phyloP scores from a whole-genome alignment of 805 yeast genomes.

The Metschnikowia santaceciliae region DNA sequence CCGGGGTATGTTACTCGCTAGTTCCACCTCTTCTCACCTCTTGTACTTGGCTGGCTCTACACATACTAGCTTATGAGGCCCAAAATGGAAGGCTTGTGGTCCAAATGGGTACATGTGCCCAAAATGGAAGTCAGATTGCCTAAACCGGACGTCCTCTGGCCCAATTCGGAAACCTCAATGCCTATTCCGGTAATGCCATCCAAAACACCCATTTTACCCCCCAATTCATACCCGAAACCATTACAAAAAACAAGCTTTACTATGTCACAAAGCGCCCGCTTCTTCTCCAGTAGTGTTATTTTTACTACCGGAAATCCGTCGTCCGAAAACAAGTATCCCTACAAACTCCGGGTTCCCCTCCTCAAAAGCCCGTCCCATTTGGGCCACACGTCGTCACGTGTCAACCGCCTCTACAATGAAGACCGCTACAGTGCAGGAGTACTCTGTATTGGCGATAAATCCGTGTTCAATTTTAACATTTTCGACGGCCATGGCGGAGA shows the following conservation, averaged over 20 bases:
- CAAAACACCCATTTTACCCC: too few relatives aligned
- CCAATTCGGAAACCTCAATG: too few relatives aligned
- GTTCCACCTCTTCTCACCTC: neutral
- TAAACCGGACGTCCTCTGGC: too few relatives aligned
- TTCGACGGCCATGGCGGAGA: conserved; percentile 96
- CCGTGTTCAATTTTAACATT: conserved; percentile 61
- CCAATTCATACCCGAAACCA: too few relatives aligned
- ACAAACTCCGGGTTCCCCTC: conserved; percentile 49
- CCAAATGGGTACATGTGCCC: too few relatives aligned
- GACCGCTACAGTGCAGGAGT: conserved; percentile 72
- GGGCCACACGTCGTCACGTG: conserved; percentile 77
- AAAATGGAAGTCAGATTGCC: too few relatives aligned
- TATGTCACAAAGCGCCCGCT: too few relatives aligned
- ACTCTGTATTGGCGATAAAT: conserved; percentile 30
- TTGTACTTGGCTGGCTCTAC: neutral
- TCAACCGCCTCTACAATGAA: conserved; percentile 75
- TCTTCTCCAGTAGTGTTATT: conserved; percentile 21
- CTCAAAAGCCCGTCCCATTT: conserved; percentile 65
- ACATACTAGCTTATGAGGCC: neutral
- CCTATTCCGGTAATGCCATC: too few relatives aligned
- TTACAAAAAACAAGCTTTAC: too few relatives aligned
- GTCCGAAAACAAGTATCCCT: conserved; percentile 14
- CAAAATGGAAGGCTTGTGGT: neutral
- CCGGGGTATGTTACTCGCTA: neutral
- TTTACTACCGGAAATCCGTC: conserved; percentile 26